phyloP scores from a whole-genome alignment of 164 flowering plant species.

The Buxus sempervirens region DNA sequence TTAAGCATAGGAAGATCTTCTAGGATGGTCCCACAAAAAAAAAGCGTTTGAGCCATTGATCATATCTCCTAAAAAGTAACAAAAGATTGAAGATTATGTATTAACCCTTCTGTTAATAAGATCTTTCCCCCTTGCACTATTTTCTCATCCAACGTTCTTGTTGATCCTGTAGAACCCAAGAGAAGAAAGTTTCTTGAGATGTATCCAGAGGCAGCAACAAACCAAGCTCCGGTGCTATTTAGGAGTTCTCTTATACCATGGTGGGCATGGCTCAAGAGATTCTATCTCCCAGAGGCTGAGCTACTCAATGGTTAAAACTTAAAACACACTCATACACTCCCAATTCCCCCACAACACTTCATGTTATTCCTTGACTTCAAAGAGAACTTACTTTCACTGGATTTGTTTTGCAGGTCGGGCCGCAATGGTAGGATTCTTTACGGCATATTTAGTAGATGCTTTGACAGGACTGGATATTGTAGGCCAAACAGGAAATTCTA shows the following conservation, averaged over 20 bases:
- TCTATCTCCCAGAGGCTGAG: conserved; percentile 62
- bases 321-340: neutral
- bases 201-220: conserved; percentile 50
- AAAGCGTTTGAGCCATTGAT: neutral
- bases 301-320: conserved; percentile 44
- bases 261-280: conserved; percentile 65
- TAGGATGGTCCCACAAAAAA: neutral
- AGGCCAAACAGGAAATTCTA: conserved; percentile 54
- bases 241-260: conserved; percentile 62
- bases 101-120: neutral
- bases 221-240: conserved; percentile 51
- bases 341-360: neutral
- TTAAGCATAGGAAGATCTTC: neutral
- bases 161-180: conserved; percentile 45
- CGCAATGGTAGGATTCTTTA: conserved; percentile 73
- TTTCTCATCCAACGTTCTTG: neutral
- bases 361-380: neutral
- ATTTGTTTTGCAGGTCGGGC: conserved; percentile 42
- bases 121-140: neutral
- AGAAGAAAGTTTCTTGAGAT: conserved; percentile 57
- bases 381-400: neutral
- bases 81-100: neutral
- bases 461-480: conserved; percentile 58
- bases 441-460: conserved; percentile 48
- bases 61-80: too few relatives aligned